phyloP scores from a whole-genome alignment of 2,329 filamentous ascomycete genomes.

The Talaromyces piceae region DNA sequence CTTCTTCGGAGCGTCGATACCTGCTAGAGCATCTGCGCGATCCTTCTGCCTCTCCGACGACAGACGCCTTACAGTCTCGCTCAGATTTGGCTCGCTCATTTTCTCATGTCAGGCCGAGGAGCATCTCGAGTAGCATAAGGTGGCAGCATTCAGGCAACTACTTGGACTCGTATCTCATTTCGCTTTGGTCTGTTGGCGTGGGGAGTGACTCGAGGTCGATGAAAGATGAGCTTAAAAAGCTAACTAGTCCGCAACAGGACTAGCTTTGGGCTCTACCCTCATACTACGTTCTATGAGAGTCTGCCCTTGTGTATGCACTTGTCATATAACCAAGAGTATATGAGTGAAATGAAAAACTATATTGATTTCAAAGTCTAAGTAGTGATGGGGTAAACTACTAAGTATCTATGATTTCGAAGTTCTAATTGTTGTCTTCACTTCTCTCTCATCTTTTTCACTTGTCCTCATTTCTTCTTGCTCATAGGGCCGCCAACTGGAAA shows the following conservation, averaged over 20 bases:
- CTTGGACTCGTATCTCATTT: not conserved
- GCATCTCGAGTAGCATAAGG: not conserved
- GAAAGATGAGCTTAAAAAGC: not conserved
- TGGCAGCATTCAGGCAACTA: not conserved
- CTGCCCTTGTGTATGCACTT: too few species aligned
- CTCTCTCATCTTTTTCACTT: too few species aligned
- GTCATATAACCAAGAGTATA: too few species aligned
- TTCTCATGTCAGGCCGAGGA: not conserved
- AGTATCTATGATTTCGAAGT: too few species aligned
- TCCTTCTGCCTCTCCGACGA: slow-evolving; percentile 38
- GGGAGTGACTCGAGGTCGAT: not conserved
- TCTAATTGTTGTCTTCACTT: too few species aligned
- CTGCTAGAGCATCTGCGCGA: slow-evolving; percentile 45
- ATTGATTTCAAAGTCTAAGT: too few species aligned
- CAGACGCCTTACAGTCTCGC: slow-evolving; percentile 36
- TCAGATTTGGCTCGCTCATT: slow-evolving; percentile 38
- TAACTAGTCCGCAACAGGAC: not conserved
- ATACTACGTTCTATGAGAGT: too few species aligned
- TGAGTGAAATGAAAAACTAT: too few species aligned
- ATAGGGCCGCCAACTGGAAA: too few species aligned
- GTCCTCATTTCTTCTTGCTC: not conserved
- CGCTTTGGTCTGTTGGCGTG: not conserved
- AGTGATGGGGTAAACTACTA: too few species aligned
- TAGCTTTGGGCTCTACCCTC: not conserved
- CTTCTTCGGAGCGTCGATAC: slow-evolving; percentile 23